Base-by-base conservation (phyloP, 495 filamentous ascomycete genomes). In the Neurospora tetraspora region DNA sequence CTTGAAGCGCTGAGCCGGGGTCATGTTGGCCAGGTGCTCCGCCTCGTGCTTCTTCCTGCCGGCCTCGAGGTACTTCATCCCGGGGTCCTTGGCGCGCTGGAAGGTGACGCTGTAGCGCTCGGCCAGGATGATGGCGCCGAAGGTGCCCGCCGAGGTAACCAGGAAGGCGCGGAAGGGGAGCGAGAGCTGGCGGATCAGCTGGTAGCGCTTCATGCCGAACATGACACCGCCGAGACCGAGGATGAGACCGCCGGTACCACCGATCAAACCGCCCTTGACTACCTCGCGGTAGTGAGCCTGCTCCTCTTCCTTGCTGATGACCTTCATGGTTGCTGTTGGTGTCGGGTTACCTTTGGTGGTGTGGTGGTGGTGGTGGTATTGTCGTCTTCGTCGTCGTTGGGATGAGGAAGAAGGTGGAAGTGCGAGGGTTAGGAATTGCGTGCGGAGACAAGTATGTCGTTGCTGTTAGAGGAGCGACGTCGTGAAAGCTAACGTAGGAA, bases 231-330 rank as follows among this genome's bases (percentile, higher is more conserved):
- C 83, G 53, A 86, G 71, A 68, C 94, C 93, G 39, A 89, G 79
- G 12, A 81, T 85, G 2, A 93, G 80, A 71, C 95, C 96, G 61
- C 86, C 77, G 11, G 86, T 5, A 42, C 89, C 89, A 74, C 96
- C 96, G 72, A 89, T 74, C 73, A 87, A 81, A 75, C 96, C 96
- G 73, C 94, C 94, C 81, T 88, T 89, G 70, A 98, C 75, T 68
- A 96, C 94, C 38, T 87, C 84, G 71, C 78, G 75, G 83, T 87
- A 89, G 82, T 88, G 85, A 45, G 83, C 86, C 70, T 83, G 78
- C 84, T 97, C 94, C 86, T 98, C 93, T 89, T 97, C 94, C 78
- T 94, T 94, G 70, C 92, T 94, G 79, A 98, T 87, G 77, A 98
- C 83, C 90, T 98, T 98, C 95, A 98, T 98, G 53, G 70, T 87